These are phyloP conservation scores for Ascochyta fabae DNA, from an alignment of 2,329 filamentous ascomycete genomes.

Conservation along the genomic window DNA sequence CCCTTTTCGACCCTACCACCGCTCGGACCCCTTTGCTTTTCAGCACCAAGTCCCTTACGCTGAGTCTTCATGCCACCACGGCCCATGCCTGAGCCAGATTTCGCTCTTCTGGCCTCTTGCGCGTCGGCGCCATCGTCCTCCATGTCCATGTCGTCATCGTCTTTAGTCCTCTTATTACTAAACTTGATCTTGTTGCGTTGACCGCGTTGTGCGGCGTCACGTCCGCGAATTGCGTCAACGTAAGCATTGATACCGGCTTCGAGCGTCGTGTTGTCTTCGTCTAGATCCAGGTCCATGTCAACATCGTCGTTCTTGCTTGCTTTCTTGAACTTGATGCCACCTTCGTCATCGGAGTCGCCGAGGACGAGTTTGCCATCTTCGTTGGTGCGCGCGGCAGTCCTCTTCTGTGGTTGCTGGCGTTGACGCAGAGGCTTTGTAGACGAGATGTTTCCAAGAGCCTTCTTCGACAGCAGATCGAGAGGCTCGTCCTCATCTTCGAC, in stretches of 20 bases:
- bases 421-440: constrained; percentile 79
- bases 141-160: constrained; percentile 56
- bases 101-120: constrained; percentile 47
- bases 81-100: constrained; percentile 40
- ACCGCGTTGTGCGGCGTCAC: constrained; percentile 63
- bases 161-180: constrained; percentile 56
- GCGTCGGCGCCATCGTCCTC: constrained; percentile 51
- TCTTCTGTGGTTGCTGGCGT: constrained; percentile 57
- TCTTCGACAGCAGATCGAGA: constrained; percentile 88
- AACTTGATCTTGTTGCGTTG: constrained; percentile 68
- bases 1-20: constrained; percentile 26
- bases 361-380: constrained; percentile 83
- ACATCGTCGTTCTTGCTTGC: constrained; percentile 52
- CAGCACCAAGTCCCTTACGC: constrained; percentile 46
- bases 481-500: constrained; percentile 94
- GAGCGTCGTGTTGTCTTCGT: constrained; percentile 52
- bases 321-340: constrained; percentile 26
- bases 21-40: constrained; percentile 40
- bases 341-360: constrained; percentile 60
- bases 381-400: constrained; percentile 59
- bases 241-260: constrained; percentile 66
- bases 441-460: constrained; percentile 90
- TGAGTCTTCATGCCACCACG: constrained; percentile 34
- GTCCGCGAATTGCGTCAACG: constrained; percentile 65
- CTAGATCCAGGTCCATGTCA: constrained; percentile 68